Evolutionary conservation across 1,284 basidiomycete genomes (phyloP), one percentile per base, ranked within the genome.

Genomic region (Omphalotus olearius): DNA sequence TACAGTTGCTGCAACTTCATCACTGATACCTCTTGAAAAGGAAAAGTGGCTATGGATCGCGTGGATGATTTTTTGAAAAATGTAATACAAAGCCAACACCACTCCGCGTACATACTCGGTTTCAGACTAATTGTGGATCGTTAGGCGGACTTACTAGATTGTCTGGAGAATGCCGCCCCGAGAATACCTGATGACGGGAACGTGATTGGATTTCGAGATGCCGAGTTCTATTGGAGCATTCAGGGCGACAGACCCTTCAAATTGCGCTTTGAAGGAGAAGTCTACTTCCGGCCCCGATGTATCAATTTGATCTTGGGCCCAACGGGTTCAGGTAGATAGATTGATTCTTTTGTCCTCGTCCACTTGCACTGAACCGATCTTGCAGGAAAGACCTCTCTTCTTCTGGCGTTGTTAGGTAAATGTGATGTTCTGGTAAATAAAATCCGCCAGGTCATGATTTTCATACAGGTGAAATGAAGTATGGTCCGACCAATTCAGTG

Each of bases 401-500:
- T 80, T 25, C 75, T 82, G 74, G 82, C 81, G 1, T 66, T 84
- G 7, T 66, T 82, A 13, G 39, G 59, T 60, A 35, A 17, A 23
- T 35, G 17, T 18, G 37, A 14, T 51, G 13, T 18, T 16, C 10
- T 25, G 13, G 20, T 23, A 17, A 10, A 6, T 6, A 23, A 7
- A 33, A 16, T 7, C 3, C 13, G 23, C 14, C 11, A 16, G 13
- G 26, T 45, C 26, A 37, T n/a, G 5, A 9, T 14, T 33, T 4
- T 26, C 18, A 17, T 20, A 26, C 16, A 47, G 71, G 79, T 23
- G 79, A 85, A 62, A 79, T 85, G 82, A 80, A 84, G 59, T 84
- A 78, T 60, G 62, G 73, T 14, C 75, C 80, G 7, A 67, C 69
- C 7, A 69, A 71, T 3, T 72, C 76, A 13, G 73, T 76, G 25